Conservation (phyloP, 1,284 basidiomycete species). For the Phenoliferia sp. region DNA sequence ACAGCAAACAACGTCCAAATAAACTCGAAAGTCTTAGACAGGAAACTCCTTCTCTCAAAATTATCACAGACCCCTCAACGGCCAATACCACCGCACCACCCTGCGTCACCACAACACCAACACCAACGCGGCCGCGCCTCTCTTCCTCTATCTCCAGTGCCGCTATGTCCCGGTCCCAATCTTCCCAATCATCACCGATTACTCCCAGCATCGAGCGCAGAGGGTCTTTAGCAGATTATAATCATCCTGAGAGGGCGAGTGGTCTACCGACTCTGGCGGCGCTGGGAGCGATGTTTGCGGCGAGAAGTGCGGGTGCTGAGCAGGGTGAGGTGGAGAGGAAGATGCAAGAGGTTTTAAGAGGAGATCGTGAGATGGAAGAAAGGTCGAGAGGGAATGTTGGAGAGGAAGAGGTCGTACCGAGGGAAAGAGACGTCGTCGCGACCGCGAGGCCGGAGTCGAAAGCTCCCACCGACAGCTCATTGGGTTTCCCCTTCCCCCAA, state of each 20-base stretch:
- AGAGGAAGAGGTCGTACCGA: neutral
- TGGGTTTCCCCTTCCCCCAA: neutral
- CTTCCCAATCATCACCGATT: neutral
- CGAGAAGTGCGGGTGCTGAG: neutral
- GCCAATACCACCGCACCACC: too few species aligned
- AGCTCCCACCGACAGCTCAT: neutral
- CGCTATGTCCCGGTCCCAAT: neutral
- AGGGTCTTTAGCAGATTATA: neutral
- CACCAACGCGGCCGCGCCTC: neutral
- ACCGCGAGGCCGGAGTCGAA: neutral
- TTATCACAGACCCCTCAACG: too few species aligned
- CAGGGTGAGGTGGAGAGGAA: neutral
- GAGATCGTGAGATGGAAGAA: neutral
- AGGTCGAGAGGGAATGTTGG: neutral
- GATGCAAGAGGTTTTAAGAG: neutral
- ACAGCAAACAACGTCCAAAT: too few species aligned
- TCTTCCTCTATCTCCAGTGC: neutral
- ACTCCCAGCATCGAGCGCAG: neutral
- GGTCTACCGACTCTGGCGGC: neutral
- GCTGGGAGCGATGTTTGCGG: neutral
- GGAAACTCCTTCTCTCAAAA: too few species aligned
- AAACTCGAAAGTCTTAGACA: too few species aligned
- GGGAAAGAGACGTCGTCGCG: neutral
- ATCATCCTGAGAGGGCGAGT: neutral
- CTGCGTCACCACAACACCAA: too few species aligned